These are phyloP conservation scores for Zhuliangozyma blackwelliae DNA, from an alignment of 1,139 yeast species.

Conservation along the genomic window DNA sequence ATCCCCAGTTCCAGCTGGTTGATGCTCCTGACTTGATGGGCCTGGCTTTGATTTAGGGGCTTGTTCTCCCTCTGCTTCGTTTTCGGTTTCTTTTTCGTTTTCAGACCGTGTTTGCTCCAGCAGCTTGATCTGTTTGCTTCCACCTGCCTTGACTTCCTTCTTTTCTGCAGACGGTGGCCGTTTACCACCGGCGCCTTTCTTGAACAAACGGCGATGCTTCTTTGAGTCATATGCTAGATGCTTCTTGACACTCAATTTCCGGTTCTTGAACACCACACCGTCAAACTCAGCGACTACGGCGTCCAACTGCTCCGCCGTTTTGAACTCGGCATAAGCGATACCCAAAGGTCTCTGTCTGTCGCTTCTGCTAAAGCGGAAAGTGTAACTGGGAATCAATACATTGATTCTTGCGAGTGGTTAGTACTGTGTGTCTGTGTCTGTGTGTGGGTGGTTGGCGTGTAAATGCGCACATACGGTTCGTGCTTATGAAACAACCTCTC, in stretches of 20 bases:
- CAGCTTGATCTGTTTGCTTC: neutral
- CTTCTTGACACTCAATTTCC: constrained; percentile 32
- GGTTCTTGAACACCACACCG: constrained; percentile 35
- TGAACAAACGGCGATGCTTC: constrained; percentile 6
- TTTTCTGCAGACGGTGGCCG: neutral
- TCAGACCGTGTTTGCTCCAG: too few species aligned
- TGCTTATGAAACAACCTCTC: constrained; percentile 62
- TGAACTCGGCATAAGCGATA: constrained; percentile 62
- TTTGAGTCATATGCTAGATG: constrained; percentile 39
- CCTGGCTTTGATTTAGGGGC: neutral
- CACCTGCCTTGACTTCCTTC: neutral
- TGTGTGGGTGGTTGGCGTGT: neutral
- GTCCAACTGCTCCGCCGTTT: constrained; percentile 45
- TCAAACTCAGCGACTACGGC: constrained; percentile 40
- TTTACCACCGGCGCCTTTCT: neutral
- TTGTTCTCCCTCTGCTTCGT: neutral
- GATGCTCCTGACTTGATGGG: neutral
- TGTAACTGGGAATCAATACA: constrained; percentile 52
- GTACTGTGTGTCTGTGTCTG: constrained; percentile 3
- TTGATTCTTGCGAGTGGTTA: constrained; percentile 22
- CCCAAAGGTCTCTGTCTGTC: constrained; percentile 50
- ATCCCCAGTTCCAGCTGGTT: neutral
- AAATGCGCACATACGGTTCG: constrained; percentile 27
- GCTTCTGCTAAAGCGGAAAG: constrained; percentile 41
- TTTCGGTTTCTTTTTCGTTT: too few species aligned